These are phyloP conservation scores for Beta vulgaris DNA, from an alignment of 148 eudicot species.

Conservation along the genomic window DNA sequence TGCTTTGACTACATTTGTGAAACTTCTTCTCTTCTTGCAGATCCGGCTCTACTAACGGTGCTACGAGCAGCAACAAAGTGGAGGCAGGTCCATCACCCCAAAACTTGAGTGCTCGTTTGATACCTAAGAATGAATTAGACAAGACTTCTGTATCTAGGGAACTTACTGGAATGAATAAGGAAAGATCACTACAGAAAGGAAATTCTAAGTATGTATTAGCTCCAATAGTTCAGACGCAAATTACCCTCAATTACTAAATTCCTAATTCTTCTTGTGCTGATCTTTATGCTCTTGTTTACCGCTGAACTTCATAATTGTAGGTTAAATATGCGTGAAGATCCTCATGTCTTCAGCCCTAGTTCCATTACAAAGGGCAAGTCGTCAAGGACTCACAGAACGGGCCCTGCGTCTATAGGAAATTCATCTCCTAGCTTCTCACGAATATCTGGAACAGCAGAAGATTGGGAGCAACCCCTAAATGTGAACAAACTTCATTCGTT, in stretches of 20 bases:
- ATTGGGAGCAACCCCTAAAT: constrained; percentile 59
- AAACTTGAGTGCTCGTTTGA: constrained; percentile 48
- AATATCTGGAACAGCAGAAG: constrained; percentile 53
- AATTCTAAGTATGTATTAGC: constrained; percentile 54
- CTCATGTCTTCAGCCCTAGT: constrained; percentile 40
- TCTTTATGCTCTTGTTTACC: constrained; percentile 9
- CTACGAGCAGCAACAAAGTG: constrained; percentile 49
- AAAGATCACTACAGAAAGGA: constrained; percentile 57
- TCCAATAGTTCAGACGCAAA: background rate
- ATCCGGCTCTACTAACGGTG: constrained; percentile 52
- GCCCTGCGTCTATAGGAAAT: constrained; percentile 45
- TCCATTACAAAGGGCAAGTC: constrained; percentile 70
- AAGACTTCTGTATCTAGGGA: constrained; percentile 57
- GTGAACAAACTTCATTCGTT: constrained; percentile 51
- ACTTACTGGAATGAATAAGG: constrained; percentile 60
- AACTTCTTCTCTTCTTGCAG: constrained; percentile 39
- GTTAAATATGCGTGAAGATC: constrained; percentile 65
- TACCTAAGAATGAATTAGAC: constrained; percentile 62
- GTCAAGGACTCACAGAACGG: constrained; percentile 65
- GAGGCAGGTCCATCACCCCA: constrained; percentile 50
- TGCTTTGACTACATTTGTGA: background rate
- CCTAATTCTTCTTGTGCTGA: constrained; percentile 8
- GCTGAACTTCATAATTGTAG: constrained; percentile 35
- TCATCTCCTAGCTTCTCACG: constrained; percentile 60
- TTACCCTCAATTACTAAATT: background rate